A percentile compares a stretch with the other conserved stretches of the same genome.
Evolutionary conservation across 148 eudicot genomes (phyloP).

Genomic region (Rhododendron williamsianum): DNA sequence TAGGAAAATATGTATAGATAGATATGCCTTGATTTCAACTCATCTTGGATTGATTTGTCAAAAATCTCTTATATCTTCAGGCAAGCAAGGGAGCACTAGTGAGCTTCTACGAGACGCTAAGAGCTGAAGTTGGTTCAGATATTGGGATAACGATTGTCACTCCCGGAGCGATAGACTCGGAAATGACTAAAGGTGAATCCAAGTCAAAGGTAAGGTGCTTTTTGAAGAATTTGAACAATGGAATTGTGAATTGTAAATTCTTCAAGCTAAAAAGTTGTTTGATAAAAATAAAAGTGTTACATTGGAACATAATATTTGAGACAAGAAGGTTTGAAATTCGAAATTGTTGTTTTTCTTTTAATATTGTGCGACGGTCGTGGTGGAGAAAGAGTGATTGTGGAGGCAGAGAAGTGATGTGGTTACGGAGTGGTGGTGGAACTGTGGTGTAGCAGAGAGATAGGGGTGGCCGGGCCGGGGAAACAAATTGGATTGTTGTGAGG

Average conservation of each 20-base stretch:
- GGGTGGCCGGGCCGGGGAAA: too few relatives aligned
- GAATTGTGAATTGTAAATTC: neutral
- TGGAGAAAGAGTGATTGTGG: too few relatives aligned
- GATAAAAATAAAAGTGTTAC: too few relatives aligned
- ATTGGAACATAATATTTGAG: too few relatives aligned
- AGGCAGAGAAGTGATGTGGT: too few relatives aligned
- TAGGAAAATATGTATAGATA: neutral
- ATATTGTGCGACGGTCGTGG: too few relatives aligned
- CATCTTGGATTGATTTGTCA: neutral
- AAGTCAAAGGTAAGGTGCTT: slow-evolving; percentile 28
- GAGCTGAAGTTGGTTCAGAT: slow-evolving; percentile 45
- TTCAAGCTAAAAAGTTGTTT: neutral
- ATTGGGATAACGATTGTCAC: slow-evolving; percentile 46
- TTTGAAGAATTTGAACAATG: neutral
- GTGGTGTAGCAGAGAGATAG: too few relatives aligned
- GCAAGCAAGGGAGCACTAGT: slow-evolving; percentile 63
- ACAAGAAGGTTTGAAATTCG: too few relatives aligned
- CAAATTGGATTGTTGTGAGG: too few relatives aligned
- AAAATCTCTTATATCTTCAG: slow-evolving; percentile 17
- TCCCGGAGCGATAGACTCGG: slow-evolving; percentile 58
- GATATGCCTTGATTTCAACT: neutral
- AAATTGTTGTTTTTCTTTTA: too few relatives aligned
- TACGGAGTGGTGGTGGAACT: too few relatives aligned
- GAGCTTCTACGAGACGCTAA: slow-evolving; percentile 49
- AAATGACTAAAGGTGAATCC: slow-evolving; percentile 23